Evolutionary conservation across 2,329 filamentous ascomycete species (phyloP), one percentile per base, ranked within the genome.

Genomic region (Botryotinia calthae): DNA sequence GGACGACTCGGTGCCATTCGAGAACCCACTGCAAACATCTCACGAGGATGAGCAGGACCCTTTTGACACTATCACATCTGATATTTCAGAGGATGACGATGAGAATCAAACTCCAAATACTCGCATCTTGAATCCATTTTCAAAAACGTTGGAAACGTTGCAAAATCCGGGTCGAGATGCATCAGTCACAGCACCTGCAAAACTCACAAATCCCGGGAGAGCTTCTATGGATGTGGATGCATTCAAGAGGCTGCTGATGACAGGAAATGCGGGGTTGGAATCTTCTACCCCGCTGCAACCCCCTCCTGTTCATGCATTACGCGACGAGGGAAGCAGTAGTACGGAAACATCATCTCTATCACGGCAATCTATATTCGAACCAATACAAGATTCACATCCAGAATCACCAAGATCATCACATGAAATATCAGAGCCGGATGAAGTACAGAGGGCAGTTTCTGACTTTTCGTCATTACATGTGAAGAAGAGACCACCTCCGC

Each of bases 201-300:
- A 68, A 70, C 56, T 72, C n/a, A 64, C 77, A 34, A 80, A 77
- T 48, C 79, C 82, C 34, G 78, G 81, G 76, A 71, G 81, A 76
- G 78, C 82, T 28, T 86, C 88, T 0, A 82, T 95, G 75, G 92
- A 96, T 79, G 93, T 95, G 1, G 89, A 93, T 79, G 90, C 92
- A 12, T 96, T 96, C 82, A 90, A 90, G 79, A 87, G 90, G 73
- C 82, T 96, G 74, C 85, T 96, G 65, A 85, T 96, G 83, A 96
- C 92, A 0, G 93, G 93, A 31, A 88, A 89, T 77, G 80, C 87
- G 51, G 86, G 82, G 59, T 74, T 81, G 62, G 77, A 74, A 74
- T 65, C 75, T 80, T 74, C 81, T 79, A 67, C 76, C 44, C 78
- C 78, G 70, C 71, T 80, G 61, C 71, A 75, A 58, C 76, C 80